Conservation (phyloP, 495 filamentous ascomycete genomes). For the Neurospora africana region DNA sequence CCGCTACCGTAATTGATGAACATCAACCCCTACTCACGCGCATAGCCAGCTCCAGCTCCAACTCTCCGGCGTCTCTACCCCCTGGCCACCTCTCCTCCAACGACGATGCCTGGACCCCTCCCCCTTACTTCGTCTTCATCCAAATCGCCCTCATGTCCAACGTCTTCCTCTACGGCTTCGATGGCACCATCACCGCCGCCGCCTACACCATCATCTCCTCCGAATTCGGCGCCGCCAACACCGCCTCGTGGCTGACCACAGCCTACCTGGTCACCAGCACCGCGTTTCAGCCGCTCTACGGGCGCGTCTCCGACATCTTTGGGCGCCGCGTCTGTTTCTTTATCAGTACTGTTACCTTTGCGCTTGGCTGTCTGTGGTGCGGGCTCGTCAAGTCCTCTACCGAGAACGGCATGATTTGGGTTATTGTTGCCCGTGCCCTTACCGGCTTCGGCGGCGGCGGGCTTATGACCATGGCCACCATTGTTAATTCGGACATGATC, state of each 20-base stretch:
- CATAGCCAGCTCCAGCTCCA: neutral
- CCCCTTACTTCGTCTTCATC: conserved; percentile 33
- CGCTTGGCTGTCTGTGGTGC: conserved; percentile 37
- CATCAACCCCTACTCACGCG: neutral
- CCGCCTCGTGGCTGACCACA: conserved; percentile 60
- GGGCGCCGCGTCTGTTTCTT: conserved; percentile 43
- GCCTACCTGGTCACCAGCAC: conserved; percentile 65
- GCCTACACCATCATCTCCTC: conserved; percentile 56
- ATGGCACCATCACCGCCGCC: conserved; percentile 55
- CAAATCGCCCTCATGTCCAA: conserved; percentile 52
- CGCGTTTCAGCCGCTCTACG: conserved; percentile 44
- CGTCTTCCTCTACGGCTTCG: conserved; percentile 55
- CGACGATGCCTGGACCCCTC: conserved; percentile 25
- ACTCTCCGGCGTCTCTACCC: conserved; percentile 12
- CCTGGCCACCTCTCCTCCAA: conserved; percentile 31
- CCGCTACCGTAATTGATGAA: fast-evolving
- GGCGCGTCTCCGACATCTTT: conserved; percentile 41
- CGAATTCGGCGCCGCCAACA: conserved; percentile 41
- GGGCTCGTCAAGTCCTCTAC: conserved; percentile 21
- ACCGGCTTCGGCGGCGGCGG: conserved; percentile 51
- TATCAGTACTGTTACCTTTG: conserved; percentile 35
- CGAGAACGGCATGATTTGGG: conserved; percentile 17
- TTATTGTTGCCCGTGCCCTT: conserved; percentile 37
- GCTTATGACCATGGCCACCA: conserved; percentile 54
- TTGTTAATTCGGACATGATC: conserved; percentile 57